phyloP scores from a whole-genome alignment of 352 stramenopile species.

The Globisporangium canariense region DNA sequence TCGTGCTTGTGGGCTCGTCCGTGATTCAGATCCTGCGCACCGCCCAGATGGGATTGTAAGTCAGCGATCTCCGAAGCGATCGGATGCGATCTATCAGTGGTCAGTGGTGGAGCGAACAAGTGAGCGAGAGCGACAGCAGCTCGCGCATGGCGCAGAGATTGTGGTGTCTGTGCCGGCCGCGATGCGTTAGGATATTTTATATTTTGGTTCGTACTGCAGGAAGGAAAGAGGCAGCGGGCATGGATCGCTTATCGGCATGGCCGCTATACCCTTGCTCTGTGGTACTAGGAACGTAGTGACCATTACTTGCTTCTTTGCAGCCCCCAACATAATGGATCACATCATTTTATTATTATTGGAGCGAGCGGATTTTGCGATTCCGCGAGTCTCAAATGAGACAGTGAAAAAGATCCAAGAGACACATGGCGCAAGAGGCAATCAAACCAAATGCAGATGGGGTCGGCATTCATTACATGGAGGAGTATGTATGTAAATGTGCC shows the following conservation, averaged over 20 bases:
- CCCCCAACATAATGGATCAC: neutral
- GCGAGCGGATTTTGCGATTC: too few species aligned
- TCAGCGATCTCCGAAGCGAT: neutral
- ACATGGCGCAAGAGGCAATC: neutral
- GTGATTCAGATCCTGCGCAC: constrained; percentile 84
- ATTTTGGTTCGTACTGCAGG: neutral
- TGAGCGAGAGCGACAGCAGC: neutral
- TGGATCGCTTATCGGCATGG: neutral
- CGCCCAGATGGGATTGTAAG: constrained; percentile 70
- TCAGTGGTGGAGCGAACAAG: neutral
- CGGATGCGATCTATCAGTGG: neutral
- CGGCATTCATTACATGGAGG: neutral
- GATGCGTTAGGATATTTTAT: constrained; percentile 3
- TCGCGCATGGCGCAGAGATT: neutral
- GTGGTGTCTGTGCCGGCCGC: neutral
- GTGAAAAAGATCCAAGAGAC: too few species aligned
- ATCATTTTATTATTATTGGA: too few species aligned
- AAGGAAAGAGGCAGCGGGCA: neutral
- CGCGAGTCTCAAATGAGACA: too few species aligned
- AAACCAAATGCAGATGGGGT: too few species aligned
- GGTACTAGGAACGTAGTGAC: too few species aligned
- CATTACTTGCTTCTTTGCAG: neutral
- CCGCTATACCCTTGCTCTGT: neutral
- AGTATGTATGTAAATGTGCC: too few species aligned
- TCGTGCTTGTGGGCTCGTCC: constrained; percentile 84